phyloP scores from a whole-genome alignment of 2,329 filamentous ascomycete genomes.

The Alternaria gaisen region DNA sequence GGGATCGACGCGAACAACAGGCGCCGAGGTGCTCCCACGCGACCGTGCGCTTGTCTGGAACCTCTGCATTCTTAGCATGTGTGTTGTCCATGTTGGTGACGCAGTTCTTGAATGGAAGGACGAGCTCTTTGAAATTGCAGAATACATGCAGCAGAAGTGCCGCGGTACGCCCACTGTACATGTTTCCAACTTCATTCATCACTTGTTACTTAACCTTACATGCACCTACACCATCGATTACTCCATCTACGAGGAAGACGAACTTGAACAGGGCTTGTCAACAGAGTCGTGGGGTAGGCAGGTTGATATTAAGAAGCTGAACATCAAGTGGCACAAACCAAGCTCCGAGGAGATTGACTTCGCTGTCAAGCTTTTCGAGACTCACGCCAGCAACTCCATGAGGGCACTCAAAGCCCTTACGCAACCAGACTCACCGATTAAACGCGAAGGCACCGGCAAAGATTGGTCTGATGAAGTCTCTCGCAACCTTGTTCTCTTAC shows the following conservation, averaged over 20 bases:
- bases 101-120: constrained; percentile 89
- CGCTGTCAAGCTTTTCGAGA: constrained; percentile 86
- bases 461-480: constrained; percentile 99
- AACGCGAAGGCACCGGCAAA: constrained; percentile 93
- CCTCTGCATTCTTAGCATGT: constrained; percentile 96
- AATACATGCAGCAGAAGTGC: constrained; percentile 97
- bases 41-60: constrained; percentile 97
- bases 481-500: constrained; percentile 83
- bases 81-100: constrained; percentile 91
- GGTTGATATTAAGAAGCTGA: constrained; percentile 77
- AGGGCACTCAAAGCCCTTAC: constrained; percentile 80
- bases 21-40: constrained; percentile 89
- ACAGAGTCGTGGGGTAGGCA: constrained; percentile 84
- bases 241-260: constrained; percentile 82
- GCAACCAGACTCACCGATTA: constrained; percentile 80
- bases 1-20: constrained; percentile 91
- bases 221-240: constrained; percentile 94
- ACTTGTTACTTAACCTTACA: constrained; percentile 91
- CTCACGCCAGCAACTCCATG: constrained; percentile 80
- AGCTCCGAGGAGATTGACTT: constrained; percentile 83
- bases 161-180: constrained; percentile 93
- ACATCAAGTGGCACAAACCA: constrained; percentile 91
- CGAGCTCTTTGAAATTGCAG: constrained; percentile 87
- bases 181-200: constrained; percentile 97
- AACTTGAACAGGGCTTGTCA: constrained; percentile 74